Evolutionary conservation across 1,284 basidiomycete species (phyloP), one percentile per base, ranked within the genome.

Genomic region (Kwoniella shivajii): DNA sequence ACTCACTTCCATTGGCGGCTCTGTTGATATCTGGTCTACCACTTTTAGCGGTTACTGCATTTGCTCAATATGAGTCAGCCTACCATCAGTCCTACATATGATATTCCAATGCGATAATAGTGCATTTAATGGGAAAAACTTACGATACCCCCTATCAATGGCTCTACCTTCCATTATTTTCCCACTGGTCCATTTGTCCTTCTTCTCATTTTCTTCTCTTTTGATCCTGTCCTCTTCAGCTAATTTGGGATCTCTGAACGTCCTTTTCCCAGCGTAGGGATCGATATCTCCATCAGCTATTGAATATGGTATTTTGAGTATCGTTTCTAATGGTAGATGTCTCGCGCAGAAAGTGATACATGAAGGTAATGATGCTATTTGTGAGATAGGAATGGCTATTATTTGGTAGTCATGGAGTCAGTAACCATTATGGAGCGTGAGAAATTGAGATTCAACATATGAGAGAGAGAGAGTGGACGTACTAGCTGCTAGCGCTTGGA

Each of bases 1-100:
- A 43, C 89, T 75, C 71, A 91, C 90, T 88, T 22, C 86, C 84
- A 71, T 95, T 93, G 18, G 91, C 93, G 1, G 92, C 90, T 44
- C 93, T 83, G 71, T 91, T 88, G 18, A 88, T 80, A 78, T 96
- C 93, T 7, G 90, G 88, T 56, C 93, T 77, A 6, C 90, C 92
- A 16, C 89, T 88, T 74, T 92, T 89, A 10, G 93, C 92, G 41
- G 92, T 96, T 36, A 92, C 80, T 77, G 38, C 6, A 7, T 18
- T 5, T 11, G 16, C 34, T 39, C 10, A 30, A 42, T n/a, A 20
- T 24, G n/a, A n/a, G 20, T 43, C 7, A 29, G 22, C 16, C 39
- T 41, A 6, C 24, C 20, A 29, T 44, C 18, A 26, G 36, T 26
- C n/a, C 13, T n/a, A 31, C 33, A 33, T 45, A 16, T 31, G 29